Percentiles rank a stretch among this genome's conserved stretches.
phyloP scores from a whole-genome alignment of 2,329 filamentous ascomycete species.

The Colletotrichum limetticola region DNA sequence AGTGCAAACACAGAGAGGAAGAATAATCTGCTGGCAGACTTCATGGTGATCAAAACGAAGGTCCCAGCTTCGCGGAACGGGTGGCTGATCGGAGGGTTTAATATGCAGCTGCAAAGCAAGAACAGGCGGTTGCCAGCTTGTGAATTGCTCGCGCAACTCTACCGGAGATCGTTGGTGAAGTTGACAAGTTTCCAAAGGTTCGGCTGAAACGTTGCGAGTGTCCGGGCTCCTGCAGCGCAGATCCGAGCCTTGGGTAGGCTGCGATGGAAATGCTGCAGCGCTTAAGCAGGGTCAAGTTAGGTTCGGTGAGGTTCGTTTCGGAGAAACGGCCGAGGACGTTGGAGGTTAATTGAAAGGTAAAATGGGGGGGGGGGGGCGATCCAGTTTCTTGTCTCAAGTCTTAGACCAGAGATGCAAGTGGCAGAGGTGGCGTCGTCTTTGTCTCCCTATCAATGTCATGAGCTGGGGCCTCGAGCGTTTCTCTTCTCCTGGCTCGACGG shows the following conservation, averaged over 20 bases:
- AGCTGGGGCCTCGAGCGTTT: neutral
- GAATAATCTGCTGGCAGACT: constrained; percentile 63
- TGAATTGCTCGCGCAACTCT: neutral
- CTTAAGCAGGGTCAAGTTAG: constrained; percentile 12
- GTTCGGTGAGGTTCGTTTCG: constrained; percentile 27
- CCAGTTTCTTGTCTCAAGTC: constrained; percentile 21
- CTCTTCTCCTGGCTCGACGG: neutral
- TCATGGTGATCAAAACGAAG: constrained; percentile 52
- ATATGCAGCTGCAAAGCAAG: constrained; percentile 1
- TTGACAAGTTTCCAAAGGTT: constrained; percentile 29
- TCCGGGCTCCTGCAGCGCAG: constrained; percentile 10
- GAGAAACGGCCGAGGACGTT: constrained; percentile 25
- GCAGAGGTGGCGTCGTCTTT: constrained; percentile 6
- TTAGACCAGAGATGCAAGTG: neutral
- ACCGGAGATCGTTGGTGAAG: neutral
- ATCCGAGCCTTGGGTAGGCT: constrained; percentile 6
- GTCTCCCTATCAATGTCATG: neutral
- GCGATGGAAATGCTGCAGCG: constrained; percentile 10
- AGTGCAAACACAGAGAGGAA: constrained; percentile 67
- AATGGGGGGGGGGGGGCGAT: neutral
- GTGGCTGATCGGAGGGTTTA: neutral
- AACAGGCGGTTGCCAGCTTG: neutral
- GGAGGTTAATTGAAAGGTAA: constrained; percentile 17
- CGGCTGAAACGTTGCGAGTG: constrained; percentile 29
- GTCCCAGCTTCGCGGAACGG: neutral